A percentile compares a stretch with the other conserved stretches of the same genome.
Conservation (phyloP, 2,329 filamentous ascomycete species). For the Fusarium citri region DNA sequence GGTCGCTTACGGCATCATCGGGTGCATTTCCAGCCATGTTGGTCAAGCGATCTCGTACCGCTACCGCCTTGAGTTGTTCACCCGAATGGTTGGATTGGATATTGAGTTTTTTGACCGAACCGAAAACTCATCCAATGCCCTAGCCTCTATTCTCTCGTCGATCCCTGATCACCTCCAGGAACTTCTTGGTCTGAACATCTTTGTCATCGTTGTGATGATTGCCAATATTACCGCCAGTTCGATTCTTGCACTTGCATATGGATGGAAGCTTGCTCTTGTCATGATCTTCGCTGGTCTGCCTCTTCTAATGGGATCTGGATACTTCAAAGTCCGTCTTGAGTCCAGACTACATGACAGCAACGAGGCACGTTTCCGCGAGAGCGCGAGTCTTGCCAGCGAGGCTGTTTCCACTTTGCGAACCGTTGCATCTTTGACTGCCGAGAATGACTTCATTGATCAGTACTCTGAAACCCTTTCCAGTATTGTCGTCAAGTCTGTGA, state of each 20-base stretch:
- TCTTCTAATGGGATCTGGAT: conserved; percentile 55
- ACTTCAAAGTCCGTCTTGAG: conserved; percentile 58
- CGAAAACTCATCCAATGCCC: conserved; percentile 50
- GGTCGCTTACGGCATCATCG: conserved; percentile 37
- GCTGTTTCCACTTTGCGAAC: conserved; percentile 59
- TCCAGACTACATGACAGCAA: conserved; percentile 53
- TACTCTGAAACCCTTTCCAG: conserved; percentile 50
- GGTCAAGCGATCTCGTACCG: conserved; percentile 39
- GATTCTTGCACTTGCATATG: conserved; percentile 54
- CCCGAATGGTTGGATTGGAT: conserved; percentile 52
- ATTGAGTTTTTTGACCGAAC: conserved; percentile 55
- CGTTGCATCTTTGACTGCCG: conserved; percentile 54
- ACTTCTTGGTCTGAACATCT: conserved; percentile 58
- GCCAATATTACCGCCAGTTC: conserved; percentile 55
- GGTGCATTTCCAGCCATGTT: conserved; percentile 33
- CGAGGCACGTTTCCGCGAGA: conserved; percentile 52
- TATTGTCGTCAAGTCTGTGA: conserved; percentile 36
- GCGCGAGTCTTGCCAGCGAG: conserved; percentile 60
- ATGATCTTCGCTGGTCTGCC: conserved; percentile 56
- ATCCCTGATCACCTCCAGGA: conserved; percentile 58
- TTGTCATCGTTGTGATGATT: conserved; percentile 55
- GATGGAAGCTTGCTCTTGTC: conserved; percentile 60
- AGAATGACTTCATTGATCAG: conserved; percentile 49
- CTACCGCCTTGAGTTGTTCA: conserved; percentile 47
- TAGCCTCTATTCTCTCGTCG: conserved; percentile 48